Evolutionary conservation across 441 rosid genomes (phyloP), one percentile per base, ranked within the genome.

Genomic region (Arabidopsis lyrata): DNA sequence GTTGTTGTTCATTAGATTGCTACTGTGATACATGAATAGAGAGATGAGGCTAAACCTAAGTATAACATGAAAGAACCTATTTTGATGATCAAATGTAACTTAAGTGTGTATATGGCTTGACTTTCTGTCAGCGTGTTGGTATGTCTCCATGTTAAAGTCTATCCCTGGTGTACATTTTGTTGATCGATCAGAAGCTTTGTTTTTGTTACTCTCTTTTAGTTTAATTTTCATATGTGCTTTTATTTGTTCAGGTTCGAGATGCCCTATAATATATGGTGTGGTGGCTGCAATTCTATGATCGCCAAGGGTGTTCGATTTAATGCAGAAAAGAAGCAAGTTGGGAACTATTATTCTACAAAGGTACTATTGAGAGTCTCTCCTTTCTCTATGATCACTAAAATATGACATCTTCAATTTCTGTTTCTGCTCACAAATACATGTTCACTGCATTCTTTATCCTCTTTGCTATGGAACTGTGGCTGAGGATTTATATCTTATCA

Each of bases 251-350:
- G 98, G 87, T 95, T 93, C 6, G 99, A 95, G 80, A 91, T 95
- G 97, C 97, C 99, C 5, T 95, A 81, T 83, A 84, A 93, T 77
- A 63, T 91, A 63, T 95, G 98, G 98, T 93, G 97, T 70, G 98
- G 97, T 56, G 97, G 99, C 65, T 91, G 98, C 88, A 91, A 83
- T 73, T 86, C 93, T 73, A 90, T 95, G 97, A 91, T 95, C 41
- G 97, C 86, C 54, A 95, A 93, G 87, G 98, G 97, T 78, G 98
- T 91, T 68, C 81, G 98, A 48, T 91, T 95, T 75, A 93, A 93
- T 77, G 95, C 98, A 38, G 97, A 93, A 81, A 93, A 95, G 73
- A 95, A 95, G 81, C 97, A 93, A 93, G 93, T 92, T 70, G 98
- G 98, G 66, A 91, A 91, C 81, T 95, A 93, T 81, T 93, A 93